Evolutionary conservation across 371 early-diverging fungal species (phyloP).

Genomic region (Blastocladiella emersonii): DNA sequence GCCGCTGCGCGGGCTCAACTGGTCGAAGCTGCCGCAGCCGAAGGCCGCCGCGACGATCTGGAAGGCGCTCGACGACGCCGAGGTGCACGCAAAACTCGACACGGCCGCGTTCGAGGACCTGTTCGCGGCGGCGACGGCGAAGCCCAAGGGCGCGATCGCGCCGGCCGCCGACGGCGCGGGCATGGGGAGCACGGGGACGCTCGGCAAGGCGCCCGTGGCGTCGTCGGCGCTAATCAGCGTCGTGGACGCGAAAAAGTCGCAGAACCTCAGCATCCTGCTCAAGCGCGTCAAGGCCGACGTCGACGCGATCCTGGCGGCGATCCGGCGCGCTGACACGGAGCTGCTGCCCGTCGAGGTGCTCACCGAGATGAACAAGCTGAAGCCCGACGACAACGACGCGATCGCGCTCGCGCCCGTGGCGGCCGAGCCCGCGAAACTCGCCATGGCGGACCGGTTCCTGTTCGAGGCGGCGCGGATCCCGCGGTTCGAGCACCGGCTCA

Average conservation of each 20-base stretch:
- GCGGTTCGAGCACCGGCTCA: conserved; percentile 22
- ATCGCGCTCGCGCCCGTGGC: conserved; percentile 14
- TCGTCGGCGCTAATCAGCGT: no score
- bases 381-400: conserved; percentile 32
- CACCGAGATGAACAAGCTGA: conserved; percentile 25
- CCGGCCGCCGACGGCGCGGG: conserved; percentile 7
- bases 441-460: conserved; percentile 28
- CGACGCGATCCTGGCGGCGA: conserved; percentile 18
- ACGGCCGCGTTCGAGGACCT: conserved; percentile 34
- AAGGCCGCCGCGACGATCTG: conserved; percentile 29
- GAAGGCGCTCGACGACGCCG: conserved; percentile 26
- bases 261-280: conserved; percentile 26
- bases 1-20: conserved; percentile 36
- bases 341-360: conserved; percentile 20
- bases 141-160: conserved; percentile 8
- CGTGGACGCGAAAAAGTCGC: conserved; percentile 31
- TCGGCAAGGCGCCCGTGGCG: conserved; percentile 14
- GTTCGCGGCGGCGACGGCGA: conserved; percentile 23
- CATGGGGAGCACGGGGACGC: not conserved
- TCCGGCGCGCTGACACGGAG: conserved; percentile 17
- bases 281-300: conserved; percentile 26
- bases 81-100: conserved; percentile 18
- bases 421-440: conserved; percentile 17
- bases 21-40: conserved; percentile 29
- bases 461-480: conserved; percentile 21